Evolutionary conservation across 176 grass and related monocot genomes (phyloP), one percentile per base, ranked within the genome.

Genomic region (Phoenix roebelenii): DNA sequence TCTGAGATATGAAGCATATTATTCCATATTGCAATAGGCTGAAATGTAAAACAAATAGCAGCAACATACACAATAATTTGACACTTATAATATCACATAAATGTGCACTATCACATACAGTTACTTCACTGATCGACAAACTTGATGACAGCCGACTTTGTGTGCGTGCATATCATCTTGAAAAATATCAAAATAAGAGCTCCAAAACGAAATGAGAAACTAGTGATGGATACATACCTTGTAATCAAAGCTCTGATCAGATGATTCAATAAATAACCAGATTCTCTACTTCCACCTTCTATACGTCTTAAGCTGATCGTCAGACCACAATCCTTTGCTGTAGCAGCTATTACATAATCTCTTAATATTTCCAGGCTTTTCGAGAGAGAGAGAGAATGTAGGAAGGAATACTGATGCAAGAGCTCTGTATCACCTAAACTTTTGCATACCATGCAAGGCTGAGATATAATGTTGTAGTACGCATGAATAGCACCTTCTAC

Each of bases 401-500:
- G 67, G 19, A 54, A 32, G 30, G 73, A 30, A 74, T 77, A 85
- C 32, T 83, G 85, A 48, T 32, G 39, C 68, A 84, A 71, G 54
- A 90, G 74, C 5, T 77, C 78, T 12, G 76, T 15, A 77, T 88
- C 77, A 39, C 18, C 69, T 67, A 87, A 69, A 57, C 71, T 75
- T 83, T 73, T 61, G 67, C 87, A 97, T 29, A 83, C 65, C 7
- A 70, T 25, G 55, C 87, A 97, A 50, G 83, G 75, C 54, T 97
- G 80, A 67, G 75, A 88, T 57, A 80, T 73, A 58, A 90, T 69
- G 49, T 85, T 63, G 51, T 97, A 80, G 57, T 91, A 97, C 20
- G 83, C 54, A 77, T 91, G 92, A 82, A 97, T 91, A 51, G 66
- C 92, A 30, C 84, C 92, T 76, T 97, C 92, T 16, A 97, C 85